A percentile compares a stretch with the other conserved stretches of the same genome.
Conservation (phyloP, 495 filamentous ascomycete species). For the Achaetomiella virescens region DNA sequence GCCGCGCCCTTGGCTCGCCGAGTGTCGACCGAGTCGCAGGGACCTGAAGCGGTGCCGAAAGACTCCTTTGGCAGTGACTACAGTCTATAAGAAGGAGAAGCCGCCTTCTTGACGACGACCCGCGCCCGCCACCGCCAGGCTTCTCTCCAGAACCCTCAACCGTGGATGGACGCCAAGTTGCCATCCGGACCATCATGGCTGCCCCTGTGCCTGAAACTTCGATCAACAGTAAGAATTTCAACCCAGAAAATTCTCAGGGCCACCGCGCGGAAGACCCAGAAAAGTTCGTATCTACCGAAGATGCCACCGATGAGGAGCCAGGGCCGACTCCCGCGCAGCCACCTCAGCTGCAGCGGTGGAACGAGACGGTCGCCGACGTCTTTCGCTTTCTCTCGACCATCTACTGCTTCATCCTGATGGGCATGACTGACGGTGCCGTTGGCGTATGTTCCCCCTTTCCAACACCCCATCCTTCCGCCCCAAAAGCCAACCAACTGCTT, state of each 20-base stretch:
- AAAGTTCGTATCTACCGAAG: constrained; percentile 1
- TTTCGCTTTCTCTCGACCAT: constrained; percentile 60
- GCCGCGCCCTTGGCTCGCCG: neutral
- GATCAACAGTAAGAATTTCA: neutral
- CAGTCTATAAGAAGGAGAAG: neutral
- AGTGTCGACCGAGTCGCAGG: neutral
- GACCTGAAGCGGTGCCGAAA: neutral
- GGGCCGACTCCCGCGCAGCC: neutral
- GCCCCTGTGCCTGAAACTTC: neutral
- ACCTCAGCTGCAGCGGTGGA: constrained; percentile 48
- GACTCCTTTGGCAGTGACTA: neutral
- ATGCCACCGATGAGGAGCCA: constrained; percentile 14
- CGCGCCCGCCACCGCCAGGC: neutral
- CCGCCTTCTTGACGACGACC: neutral
- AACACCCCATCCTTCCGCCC: neutral
- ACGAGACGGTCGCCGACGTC: constrained; percentile 59
- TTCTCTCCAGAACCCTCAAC: neutral
- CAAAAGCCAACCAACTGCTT: neutral
- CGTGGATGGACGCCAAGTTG: neutral
- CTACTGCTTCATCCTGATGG: constrained; percentile 71
- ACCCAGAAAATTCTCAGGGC: neutral
- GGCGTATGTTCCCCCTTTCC: constrained; percentile 50
- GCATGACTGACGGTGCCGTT: constrained; percentile 74
- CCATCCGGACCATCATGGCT: neutral
- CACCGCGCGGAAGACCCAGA: neutral